Base-by-base conservation (phyloP, 257 asterid genomes). In the Linaria vulgaris region DNA sequence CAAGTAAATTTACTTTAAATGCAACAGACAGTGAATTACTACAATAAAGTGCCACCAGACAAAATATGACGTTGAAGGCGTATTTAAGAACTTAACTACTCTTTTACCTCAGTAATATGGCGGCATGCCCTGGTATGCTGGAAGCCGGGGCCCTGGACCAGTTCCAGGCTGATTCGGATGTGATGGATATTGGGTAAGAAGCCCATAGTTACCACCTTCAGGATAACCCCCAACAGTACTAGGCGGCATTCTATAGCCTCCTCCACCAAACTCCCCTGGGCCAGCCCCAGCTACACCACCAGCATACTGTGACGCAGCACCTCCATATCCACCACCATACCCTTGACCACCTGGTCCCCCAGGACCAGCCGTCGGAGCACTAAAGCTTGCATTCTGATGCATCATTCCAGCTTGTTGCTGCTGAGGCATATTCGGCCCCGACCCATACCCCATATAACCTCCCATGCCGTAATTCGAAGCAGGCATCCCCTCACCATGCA, bases 51-150 rank as follows among this genome's bases (percentile, higher is more conserved):
- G 41, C 41, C 5, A 34, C 41, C 5, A 7, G 10, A 34, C 6
- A 34, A 34, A 34, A 4, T 34, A 34, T 3, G 41, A 11, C 9
- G 9, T 3, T 34, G 41, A 34, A 34, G 5, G 10, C 9, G 41
- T 8, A 34, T 34, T 2, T 34, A 34, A 1, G 41, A 3, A 3
- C 41, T 34, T 4, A 8, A 34, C 9, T 3, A 3, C 9, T 34
- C 5, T 3, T 3, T 79, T 83, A 91, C 98, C 96, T 91, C 84
- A 89, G 41, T 83, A 83, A 59, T 88, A 91, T n/a, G 95, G 95
- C 5, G 90, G 41, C 10, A 83, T 80, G 17, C 95, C 96, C 83
- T 78, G 96, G 76, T 88, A 91, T 62, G 88, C 71, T 3, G 95
- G 95, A 73, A 76, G 82, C 70, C 96, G 80, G 6, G 87, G 86